These are phyloP conservation scores for Alternaria postmessia DNA, from an alignment of 2,329 filamentous ascomycete genomes.

Conservation along the genomic window DNA sequence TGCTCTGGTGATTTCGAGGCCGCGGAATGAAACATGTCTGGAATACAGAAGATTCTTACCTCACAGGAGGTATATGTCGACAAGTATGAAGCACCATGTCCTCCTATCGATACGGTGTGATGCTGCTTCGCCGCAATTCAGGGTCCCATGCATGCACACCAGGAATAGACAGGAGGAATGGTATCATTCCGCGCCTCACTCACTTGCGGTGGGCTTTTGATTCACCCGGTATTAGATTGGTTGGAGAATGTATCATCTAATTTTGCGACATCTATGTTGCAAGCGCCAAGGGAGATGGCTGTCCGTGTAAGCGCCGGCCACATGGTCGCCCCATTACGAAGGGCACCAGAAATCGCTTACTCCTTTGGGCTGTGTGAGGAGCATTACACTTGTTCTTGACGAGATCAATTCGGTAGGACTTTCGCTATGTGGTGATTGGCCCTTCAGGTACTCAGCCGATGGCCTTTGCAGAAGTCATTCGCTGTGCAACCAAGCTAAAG, in stretches of 20 bases:
- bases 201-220: not conserved
- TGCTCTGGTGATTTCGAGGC: not conserved
- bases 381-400: not conserved
- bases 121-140: not conserved
- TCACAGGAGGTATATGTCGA: not conserved
- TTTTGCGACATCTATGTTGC: not conserved
- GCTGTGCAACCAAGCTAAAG: slow-evolving; percentile 91
- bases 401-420: not conserved
- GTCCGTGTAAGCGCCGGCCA: slow-evolving; percentile 2
- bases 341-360: not conserved
- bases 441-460: slow-evolving; percentile 8
- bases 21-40: slow-evolving; percentile 1
- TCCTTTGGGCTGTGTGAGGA: not conserved
- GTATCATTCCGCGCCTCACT: not conserved
- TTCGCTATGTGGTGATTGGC: not conserved
- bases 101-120: not conserved
- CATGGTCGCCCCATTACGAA: not conserved
- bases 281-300: slow-evolving; percentile 1
- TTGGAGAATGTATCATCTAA: not conserved
- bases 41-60: not conserved
- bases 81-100: not conserved
- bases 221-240: not conserved
- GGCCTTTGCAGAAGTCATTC: slow-evolving; percentile 63
- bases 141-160: not conserved
- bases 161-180: not conserved